phyloP scores from a whole-genome alignment of 2,329 filamentous ascomycete species.

The Chrysoporthe austroafricana region DNA sequence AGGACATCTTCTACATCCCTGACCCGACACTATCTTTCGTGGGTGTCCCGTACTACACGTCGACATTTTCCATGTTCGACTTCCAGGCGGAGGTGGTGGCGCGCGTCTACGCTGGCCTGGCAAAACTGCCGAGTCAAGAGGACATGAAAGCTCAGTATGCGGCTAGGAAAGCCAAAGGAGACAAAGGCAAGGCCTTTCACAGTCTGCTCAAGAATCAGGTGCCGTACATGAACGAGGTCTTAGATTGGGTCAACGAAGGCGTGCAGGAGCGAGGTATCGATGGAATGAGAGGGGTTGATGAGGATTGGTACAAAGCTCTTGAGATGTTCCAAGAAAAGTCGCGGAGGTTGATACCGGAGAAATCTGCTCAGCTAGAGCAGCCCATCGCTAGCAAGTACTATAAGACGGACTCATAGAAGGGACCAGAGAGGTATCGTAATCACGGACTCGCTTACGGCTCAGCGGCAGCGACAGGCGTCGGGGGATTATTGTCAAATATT shows the following conservation, averaged over 20 bases:
- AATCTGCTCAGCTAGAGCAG: conserved; percentile 24
- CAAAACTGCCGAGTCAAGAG: conserved; percentile 48
- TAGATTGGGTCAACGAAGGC: conserved; percentile 29
- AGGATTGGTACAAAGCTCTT: conserved; percentile 36
- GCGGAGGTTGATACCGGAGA: conserved; percentile 12
- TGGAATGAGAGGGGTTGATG: conserved; percentile 39
- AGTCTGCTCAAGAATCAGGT: conserved; percentile 35
- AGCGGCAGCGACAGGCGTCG: neutral
- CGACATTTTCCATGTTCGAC: conserved; percentile 72
- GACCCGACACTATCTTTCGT: conserved; percentile 68
- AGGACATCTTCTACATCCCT: conserved; percentile 72
- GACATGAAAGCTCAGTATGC: conserved; percentile 43
- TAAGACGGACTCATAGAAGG: conserved; percentile 14
- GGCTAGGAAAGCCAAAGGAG: conserved; percentile 36
- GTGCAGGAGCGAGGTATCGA: conserved; percentile 33
- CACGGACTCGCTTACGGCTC: neutral
- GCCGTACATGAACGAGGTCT: conserved; percentile 39
- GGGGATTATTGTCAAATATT: neutral
- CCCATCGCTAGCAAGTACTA: conserved; percentile 28
- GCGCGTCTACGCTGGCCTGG: conserved; percentile 57
- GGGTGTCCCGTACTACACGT: conserved; percentile 67
- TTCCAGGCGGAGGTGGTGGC: conserved; percentile 68
- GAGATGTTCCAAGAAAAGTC: conserved; percentile 31
- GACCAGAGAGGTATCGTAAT: no score
- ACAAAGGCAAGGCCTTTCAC: conserved; percentile 44